phyloP scores from a whole-genome alignment of 208 protist genomes.

The Trypanosoma lewisi region DNA sequence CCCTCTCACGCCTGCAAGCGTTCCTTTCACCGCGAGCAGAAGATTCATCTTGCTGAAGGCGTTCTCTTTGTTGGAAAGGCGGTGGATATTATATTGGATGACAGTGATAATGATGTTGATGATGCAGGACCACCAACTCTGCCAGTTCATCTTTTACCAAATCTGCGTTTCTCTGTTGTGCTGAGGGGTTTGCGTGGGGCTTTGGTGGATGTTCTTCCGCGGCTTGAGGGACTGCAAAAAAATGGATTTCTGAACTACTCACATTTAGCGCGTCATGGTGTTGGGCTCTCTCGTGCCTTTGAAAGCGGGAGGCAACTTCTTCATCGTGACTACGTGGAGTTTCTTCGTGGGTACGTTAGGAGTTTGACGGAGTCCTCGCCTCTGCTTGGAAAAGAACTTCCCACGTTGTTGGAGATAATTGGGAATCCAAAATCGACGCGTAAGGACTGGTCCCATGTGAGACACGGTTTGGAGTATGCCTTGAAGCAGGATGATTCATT shows the following conservation, averaged over 20 bases:
- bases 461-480: slow-evolving; percentile 36
- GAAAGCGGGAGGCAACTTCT: slow-evolving; percentile 57
- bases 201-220: slow-evolving; percentile 64
- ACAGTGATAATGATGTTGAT: neutral
- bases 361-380: slow-evolving; percentile 66
- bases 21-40: slow-evolving; percentile 13
- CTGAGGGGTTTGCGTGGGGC: slow-evolving; percentile 61
- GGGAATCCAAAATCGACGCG: slow-evolving; percentile 24
- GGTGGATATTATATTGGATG: slow-evolving; percentile 23
- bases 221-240: slow-evolving; percentile 38
- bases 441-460: slow-evolving; percentile 45
- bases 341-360: slow-evolving; percentile 51
- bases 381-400: slow-evolving; percentile 53
- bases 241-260: slow-evolving; percentile 76
- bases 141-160: slow-evolving; percentile 50
- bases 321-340: slow-evolving; percentile 57
- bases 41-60: slow-evolving; percentile 21
- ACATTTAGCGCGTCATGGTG: slow-evolving; percentile 73
- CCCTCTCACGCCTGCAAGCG: neutral
- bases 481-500: slow-evolving; percentile 40
- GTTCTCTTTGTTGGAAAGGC: slow-evolving; percentile 35
- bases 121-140: slow-evolving; percentile 16
- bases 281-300: slow-evolving; percentile 52
- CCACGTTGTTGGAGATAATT: slow-evolving; percentile 49
- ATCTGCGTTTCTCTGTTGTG: slow-evolving; percentile 61